Base-by-base conservation (phyloP, 2,329 filamentous ascomycete genomes). In the Mycosphaerella sp. region DNA sequence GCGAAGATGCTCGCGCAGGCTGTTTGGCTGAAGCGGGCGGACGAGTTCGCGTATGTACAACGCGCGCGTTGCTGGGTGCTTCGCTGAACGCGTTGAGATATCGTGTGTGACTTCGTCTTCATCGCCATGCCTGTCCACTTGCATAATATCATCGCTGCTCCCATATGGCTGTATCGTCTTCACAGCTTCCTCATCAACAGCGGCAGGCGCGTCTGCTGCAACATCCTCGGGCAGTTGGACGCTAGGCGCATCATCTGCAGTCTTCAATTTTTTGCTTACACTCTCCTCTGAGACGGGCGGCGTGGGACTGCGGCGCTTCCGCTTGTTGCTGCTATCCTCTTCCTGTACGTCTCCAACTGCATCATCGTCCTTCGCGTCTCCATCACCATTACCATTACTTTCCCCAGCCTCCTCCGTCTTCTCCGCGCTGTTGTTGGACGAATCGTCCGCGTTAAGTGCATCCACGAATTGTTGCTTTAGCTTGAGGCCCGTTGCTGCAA, bases 31-130 rank as follows among this genome's bases (percentile, higher is more conserved):
- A 17, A 97, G 75, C 8, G 93, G 90, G 41, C 91, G 84, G 81
- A 94, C 90, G 49, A 97, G 81, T 63, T 95, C 85, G 67, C 85
- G 84, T 61, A 97, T 93, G 71, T 96, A 97, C 41, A 97, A 74
- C 13, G 87, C 85, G 28, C 81, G 71, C 2, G 89, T 75, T 41
- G 69, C 67, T 1, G 71, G 62, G 51, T 76, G 73, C 7, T 71
- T 59, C 13, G 73, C 68, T 16, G 70, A 66, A 4, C 65, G 45
- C 13, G 35, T 49, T 9, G 42, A 21, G 27, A 28, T n/a, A 14
- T 47, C 37, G 30, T 39, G 34, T n/a, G 35, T 48, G 17, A 25
- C 36, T 34, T 49, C 41, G 41, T 48, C 39, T 16, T 32, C 17
- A 12, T 50, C 36, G 6, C 32, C 27, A 16, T 40, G 18, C 9